These are phyloP conservation scores for Fusarium euwallaceae DNA, from an alignment of 2,329 filamentous ascomycete genomes.

Conservation along the genomic window DNA sequence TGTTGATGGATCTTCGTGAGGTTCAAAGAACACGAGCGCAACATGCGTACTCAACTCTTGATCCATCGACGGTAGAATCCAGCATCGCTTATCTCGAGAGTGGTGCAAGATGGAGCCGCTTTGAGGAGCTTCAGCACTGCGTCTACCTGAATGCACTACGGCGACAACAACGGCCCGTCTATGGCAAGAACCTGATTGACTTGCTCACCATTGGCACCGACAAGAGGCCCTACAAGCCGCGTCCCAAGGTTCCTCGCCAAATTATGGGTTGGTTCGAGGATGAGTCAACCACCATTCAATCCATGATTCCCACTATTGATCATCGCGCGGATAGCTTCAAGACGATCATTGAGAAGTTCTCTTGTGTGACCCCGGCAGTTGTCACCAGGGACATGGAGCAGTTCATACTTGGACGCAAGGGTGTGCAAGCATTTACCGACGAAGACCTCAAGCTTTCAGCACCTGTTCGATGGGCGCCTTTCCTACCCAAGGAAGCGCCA, in stretches of 20 bases:
- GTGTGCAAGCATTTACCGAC: slow-evolving; percentile 69
- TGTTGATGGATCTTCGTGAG: slow-evolving; percentile 78
- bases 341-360: slow-evolving; percentile 85
- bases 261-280: slow-evolving; percentile 82
- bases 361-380: slow-evolving; percentile 90
- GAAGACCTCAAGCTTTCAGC: slow-evolving; percentile 69
- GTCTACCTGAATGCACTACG: slow-evolving; percentile 86
- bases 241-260: slow-evolving; percentile 71
- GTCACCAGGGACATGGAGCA: slow-evolving; percentile 82
- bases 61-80: slow-evolving; percentile 76
- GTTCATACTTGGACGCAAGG: slow-evolving; percentile 73
- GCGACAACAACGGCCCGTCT: slow-evolving; percentile 84
- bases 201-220: slow-evolving; percentile 75
- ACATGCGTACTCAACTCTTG: slow-evolving; percentile 66
- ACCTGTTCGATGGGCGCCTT: slow-evolving; percentile 68
- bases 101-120: slow-evolving; percentile 74
- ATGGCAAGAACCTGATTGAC: slow-evolving; percentile 83
- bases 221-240: slow-evolving; percentile 69
- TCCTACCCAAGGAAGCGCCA: slow-evolving; percentile 67
- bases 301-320: slow-evolving; percentile 80
- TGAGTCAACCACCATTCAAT: slow-evolving; percentile 72
- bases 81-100: slow-evolving; percentile 81
- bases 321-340: slow-evolving; percentile 80
- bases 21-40: slow-evolving; percentile 74
- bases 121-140: slow-evolving; percentile 84